Conservation (phyloP, 345 rosid genomes). For the Streptanthus diversifolius region DNA sequence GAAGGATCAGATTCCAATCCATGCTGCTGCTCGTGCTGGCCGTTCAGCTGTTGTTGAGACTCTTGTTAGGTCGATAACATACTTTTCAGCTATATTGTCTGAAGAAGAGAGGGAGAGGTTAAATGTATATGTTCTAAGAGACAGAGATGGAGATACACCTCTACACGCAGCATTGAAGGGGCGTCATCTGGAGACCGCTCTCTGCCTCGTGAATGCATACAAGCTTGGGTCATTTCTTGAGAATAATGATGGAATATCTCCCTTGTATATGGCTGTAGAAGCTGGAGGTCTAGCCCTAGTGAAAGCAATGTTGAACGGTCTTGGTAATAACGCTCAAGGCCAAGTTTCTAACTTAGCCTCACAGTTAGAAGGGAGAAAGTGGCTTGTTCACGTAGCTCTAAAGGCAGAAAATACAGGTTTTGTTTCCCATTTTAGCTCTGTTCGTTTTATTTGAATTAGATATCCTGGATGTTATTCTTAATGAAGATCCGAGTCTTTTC, state of each 20-base stretch:
- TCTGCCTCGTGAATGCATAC: background rate
- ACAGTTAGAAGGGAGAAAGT: background rate
- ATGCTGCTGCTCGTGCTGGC: constrained; percentile 14
- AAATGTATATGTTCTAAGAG: background rate
- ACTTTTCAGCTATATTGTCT: background rate
- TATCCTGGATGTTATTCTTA: background rate
- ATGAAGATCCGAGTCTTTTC: background rate
- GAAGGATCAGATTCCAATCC: constrained; percentile 14
- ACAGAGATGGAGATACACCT: constrained; percentile 31
- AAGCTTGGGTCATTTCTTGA: background rate
- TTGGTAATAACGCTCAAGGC: background rate
- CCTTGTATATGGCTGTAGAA: constrained; percentile 20
- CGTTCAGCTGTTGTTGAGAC: background rate
- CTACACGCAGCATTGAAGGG: constrained; percentile 23
- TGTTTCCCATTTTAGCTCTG: background rate
- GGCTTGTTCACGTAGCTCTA: background rate
- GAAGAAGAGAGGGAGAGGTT: background rate
- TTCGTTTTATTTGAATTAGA: background rate
- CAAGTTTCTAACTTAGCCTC: background rate
- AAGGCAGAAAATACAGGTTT: background rate
- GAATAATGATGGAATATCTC: background rate
- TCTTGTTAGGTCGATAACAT: background rate
- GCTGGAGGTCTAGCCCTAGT: background rate
- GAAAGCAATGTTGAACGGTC: background rate
- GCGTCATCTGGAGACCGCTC: background rate